Conservation (phyloP, 768 basidiomycete species). For the Saitozyma sp. region DNA sequence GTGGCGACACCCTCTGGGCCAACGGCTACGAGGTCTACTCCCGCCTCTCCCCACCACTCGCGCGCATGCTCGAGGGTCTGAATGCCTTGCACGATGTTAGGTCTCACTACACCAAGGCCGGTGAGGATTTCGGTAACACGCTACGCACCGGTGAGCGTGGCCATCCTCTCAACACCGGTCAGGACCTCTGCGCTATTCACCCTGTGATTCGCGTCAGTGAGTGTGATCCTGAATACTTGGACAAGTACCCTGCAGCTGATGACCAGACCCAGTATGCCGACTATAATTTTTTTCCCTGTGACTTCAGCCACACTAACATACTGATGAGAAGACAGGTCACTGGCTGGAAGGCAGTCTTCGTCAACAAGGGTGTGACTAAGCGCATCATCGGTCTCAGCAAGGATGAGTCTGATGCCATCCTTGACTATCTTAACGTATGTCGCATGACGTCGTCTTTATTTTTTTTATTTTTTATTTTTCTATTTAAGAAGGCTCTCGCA, state of each 20-base stretch:
- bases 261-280: too few relatives aligned
- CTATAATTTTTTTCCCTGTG: too few relatives aligned
- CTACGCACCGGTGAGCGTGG: constrained; percentile 44
- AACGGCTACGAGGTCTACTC: constrained; percentile 48
- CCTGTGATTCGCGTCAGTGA: constrained; percentile 47
- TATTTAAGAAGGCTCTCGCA: too few relatives aligned
- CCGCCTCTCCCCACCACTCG: constrained; percentile 42
- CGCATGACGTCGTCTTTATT: too few relatives aligned
- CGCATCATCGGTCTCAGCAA: constrained; percentile 60
- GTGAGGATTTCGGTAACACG: constrained; percentile 34
- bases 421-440: constrained; percentile 49
- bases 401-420: constrained; percentile 57
- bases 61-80: constrained; percentile 45
- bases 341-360: constrained; percentile 62
- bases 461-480: too few relatives aligned
- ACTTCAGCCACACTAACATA: constrained; percentile 45
- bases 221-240: too few relatives aligned
- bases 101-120: constrained; percentile 49
- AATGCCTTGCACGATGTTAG: constrained; percentile 51
- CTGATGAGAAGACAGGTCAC: constrained; percentile 57
- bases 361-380: constrained; percentile 63
- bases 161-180: constrained; percentile 49
- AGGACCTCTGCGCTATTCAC: constrained; percentile 46
- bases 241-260: too few relatives aligned
- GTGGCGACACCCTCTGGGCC: constrained; percentile 51